A percentile compares a stretch with the other conserved stretches of the same genome.
Evolutionary conservation across 2,329 filamentous ascomycete genomes (phyloP).

Genomic region (Diaporthe eres): DNA sequence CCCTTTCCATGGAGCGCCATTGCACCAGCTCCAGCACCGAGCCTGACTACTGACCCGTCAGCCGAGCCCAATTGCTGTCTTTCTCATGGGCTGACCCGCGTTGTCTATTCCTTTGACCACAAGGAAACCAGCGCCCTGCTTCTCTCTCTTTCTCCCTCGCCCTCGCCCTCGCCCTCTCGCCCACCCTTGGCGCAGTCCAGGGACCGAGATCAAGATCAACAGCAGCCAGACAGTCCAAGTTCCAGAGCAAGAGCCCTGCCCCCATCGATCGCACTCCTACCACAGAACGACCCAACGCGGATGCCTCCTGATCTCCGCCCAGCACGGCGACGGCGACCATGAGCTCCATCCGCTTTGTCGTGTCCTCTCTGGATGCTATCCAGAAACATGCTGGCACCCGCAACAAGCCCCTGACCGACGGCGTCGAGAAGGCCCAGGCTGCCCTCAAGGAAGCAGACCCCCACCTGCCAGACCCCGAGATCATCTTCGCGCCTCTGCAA

Average conservation of each 20-base stretch:
- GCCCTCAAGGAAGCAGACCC: slow-evolving; percentile 90
- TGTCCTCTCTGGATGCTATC: slow-evolving; percentile 93
- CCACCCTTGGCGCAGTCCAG: slow-evolving; percentile 21
- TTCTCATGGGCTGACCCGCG: slow-evolving; percentile 27
- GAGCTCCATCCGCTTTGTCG: slow-evolving; percentile 96
- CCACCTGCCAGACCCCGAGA: slow-evolving; percentile 87
- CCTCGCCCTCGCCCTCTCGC: background rate
- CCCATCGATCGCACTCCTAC: slow-evolving; percentile 1
- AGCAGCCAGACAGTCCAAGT: background rate
- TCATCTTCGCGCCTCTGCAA: slow-evolving; percentile 91
- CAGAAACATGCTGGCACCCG: slow-evolving; percentile 84
- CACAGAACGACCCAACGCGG: slow-evolving; percentile 48
- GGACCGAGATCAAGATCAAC: background rate
- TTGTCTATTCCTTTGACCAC: slow-evolving; percentile 20
- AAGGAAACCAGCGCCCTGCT: background rate
- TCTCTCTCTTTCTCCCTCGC: slow-evolving; percentile 5
- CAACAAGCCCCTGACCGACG: slow-evolving; percentile 86
- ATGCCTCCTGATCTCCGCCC: slow-evolving; percentile 52
- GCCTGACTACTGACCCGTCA: slow-evolving; percentile 23
- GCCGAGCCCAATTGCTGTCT: slow-evolving; percentile 26
- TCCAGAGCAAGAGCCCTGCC: background rate
- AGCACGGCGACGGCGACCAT: slow-evolving; percentile 67
- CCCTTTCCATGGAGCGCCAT: slow-evolving; percentile 22
- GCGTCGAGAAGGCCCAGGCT: slow-evolving; percentile 83
- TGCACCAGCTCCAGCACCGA: slow-evolving; percentile 22